Conservation (phyloP, 768 basidiomycete species). For the Suillus luteus region DNA sequence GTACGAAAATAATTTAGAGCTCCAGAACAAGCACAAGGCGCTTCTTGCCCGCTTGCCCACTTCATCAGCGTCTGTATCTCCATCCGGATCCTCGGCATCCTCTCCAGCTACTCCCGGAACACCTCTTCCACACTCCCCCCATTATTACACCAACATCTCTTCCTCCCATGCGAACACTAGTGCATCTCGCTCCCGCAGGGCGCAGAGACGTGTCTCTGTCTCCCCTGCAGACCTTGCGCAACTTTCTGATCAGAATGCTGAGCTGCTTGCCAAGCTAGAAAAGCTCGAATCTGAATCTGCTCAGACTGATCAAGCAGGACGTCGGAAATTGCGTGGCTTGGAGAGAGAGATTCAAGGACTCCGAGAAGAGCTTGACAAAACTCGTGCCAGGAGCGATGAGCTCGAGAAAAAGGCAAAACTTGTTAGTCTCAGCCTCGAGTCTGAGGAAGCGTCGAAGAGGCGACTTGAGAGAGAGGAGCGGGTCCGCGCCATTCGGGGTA, state of each 20-base stretch:
- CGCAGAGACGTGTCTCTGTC: slow-evolving; percentile 53
- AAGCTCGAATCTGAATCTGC: slow-evolving; percentile 70
- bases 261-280: slow-evolving; percentile 75
- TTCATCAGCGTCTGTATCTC: slow-evolving; percentile 42
- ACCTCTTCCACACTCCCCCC: slow-evolving; percentile 35
- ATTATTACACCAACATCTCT: slow-evolving; percentile 33
- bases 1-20: slow-evolving; percentile 65
- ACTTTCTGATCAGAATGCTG: slow-evolving; percentile 82
- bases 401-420: slow-evolving; percentile 65
- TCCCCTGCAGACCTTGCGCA: slow-evolving; percentile 68
- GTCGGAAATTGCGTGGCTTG: slow-evolving; percentile 66
- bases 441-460: slow-evolving; percentile 33
- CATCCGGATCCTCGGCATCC: slow-evolving; percentile 21
- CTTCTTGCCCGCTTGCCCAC: slow-evolving; percentile 64
- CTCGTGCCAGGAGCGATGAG: slow-evolving; percentile 69
- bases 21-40: slow-evolving; percentile 73
- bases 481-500: slow-evolving; percentile 53
- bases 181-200: slow-evolving; percentile 29
- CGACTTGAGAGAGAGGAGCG: slow-evolving; percentile 49
- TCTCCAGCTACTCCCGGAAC: slow-evolving; percentile 31
- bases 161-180: slow-evolving; percentile 22
- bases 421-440: slow-evolving; percentile 28
- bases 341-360: slow-evolving; percentile 81
- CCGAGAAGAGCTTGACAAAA: slow-evolving; percentile 74
- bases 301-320: slow-evolving; percentile 65